phyloP scores from a whole-genome alignment of 2,329 filamentous ascomycete genomes.

The Colletotrichum tamarilloi region DNA sequence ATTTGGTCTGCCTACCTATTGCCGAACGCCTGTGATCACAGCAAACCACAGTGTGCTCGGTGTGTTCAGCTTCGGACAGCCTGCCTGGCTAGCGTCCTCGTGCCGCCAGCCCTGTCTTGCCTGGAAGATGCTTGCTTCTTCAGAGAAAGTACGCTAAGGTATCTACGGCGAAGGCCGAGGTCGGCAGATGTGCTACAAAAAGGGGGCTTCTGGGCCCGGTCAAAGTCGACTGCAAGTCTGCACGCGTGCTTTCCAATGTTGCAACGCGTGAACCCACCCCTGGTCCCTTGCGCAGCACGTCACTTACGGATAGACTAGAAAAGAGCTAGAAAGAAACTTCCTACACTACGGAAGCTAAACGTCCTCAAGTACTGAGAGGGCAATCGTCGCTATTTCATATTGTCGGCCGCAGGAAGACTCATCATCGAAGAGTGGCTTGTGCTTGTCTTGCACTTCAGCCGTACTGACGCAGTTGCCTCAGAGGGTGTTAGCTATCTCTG shows the following conservation, averaged over 20 bases:
- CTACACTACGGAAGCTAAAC: not conserved
- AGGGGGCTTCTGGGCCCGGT: not conserved
- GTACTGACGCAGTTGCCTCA: not conserved
- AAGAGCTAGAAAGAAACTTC: not conserved
- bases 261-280: not conserved
- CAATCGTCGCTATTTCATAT: not conserved
- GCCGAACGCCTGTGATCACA: too few relatives aligned
- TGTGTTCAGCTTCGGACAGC: too few relatives aligned
- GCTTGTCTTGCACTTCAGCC: not conserved
- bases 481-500: not conserved
- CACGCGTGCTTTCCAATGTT: not conserved
- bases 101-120: not conserved
- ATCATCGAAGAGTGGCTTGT: too few relatives aligned
- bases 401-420: too few relatives aligned
- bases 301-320: not conserved
- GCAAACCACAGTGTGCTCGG: too few relatives aligned
- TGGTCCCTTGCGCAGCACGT: not conserved
- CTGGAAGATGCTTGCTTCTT: not conserved
- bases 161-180: not conserved
- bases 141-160: not conserved
- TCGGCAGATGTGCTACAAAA: not conserved
- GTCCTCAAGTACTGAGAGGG: not conserved
- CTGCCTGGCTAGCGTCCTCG: not conserved
- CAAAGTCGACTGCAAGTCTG: not conserved
- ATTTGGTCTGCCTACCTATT: too few relatives aligned